Evolutionary conservation across 306 rosid genomes (phyloP).

Genomic region (Hippophae tibetana): DNA sequence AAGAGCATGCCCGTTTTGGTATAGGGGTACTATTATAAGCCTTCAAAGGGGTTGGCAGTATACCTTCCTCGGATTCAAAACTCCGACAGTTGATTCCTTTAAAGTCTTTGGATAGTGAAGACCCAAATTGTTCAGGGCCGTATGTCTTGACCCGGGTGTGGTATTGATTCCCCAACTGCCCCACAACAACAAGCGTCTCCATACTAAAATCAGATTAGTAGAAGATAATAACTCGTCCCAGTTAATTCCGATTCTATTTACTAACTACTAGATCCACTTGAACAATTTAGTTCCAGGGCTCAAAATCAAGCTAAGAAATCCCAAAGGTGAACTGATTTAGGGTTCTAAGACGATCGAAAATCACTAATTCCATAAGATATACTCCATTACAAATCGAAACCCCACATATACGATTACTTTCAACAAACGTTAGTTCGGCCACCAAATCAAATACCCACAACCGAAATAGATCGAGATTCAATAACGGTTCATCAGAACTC

Average conservation of each 20-base stretch:
- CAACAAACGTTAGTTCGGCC: neutral
- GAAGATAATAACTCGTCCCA: neutral
- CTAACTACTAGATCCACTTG: slow-evolving; percentile 29
- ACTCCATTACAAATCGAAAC: slow-evolving; percentile 25
- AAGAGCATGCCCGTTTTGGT: slow-evolving; percentile 24
- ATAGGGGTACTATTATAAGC: slow-evolving; percentile 20
- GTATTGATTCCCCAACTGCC: slow-evolving; percentile 61
- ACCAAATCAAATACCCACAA: no score
- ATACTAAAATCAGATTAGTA: slow-evolving; percentile 23
- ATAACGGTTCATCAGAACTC: no score
- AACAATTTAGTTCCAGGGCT: slow-evolving; percentile 12
- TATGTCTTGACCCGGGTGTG: slow-evolving; percentile 33
- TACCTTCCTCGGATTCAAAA: slow-evolving; percentile 56
- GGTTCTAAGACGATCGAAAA: slow-evolving; percentile 2
- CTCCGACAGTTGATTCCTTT: slow-evolving; percentile 59
- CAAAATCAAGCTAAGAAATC: slow-evolving; percentile 17
- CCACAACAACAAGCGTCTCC: slow-evolving; percentile 75
- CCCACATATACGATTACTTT: slow-evolving; percentile 18
- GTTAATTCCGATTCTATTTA: neutral
- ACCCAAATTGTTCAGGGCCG: slow-evolving; percentile 34
- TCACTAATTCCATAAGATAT: slow-evolving; percentile 16
- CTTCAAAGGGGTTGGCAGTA: slow-evolving; percentile 57
- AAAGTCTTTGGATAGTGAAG: slow-evolving; percentile 38
- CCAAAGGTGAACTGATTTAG: neutral
- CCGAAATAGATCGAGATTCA: no score